Evolutionary conservation across 73 alveolate species (phyloP).

Genomic region (Paramecium biaurelia): DNA sequence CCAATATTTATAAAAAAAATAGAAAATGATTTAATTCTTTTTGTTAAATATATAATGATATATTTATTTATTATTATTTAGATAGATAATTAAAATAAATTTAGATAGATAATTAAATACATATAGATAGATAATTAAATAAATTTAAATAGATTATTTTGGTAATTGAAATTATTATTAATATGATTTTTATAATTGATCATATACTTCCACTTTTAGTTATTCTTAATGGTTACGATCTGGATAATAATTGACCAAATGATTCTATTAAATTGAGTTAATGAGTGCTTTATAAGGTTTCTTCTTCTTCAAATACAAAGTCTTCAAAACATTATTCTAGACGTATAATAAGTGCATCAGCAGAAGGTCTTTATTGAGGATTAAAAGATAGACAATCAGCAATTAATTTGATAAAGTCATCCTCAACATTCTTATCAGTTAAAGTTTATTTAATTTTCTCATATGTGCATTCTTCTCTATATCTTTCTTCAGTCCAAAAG

Average conservation of each 20-base stretch:
- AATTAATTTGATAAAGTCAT: background rate
- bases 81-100: too few species aligned
- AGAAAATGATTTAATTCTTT: background rate
- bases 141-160: too few species aligned
- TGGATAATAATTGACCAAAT: background rate
- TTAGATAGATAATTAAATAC: too few species aligned
- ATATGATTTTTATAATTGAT: background rate
- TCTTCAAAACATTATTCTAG: conserved; percentile 17
- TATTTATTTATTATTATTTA: too few species aligned
- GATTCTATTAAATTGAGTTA: background rate
- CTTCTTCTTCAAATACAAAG: background rate
- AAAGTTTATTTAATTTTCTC: background rate
- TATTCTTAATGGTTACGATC: background rate
- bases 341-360: background rate
- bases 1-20: background rate
- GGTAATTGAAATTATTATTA: too few species aligned
- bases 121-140: too few species aligned
- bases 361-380: background rate
- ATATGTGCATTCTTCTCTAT: background rate
- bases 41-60: too few species aligned
- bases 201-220: background rate
- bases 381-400: background rate
- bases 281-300: background rate
- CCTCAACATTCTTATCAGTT: background rate
- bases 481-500: background rate